Evolutionary conservation across 2,329 filamentous ascomycete genomes (phyloP).

Genomic region (Mariannaea elegans): DNA sequence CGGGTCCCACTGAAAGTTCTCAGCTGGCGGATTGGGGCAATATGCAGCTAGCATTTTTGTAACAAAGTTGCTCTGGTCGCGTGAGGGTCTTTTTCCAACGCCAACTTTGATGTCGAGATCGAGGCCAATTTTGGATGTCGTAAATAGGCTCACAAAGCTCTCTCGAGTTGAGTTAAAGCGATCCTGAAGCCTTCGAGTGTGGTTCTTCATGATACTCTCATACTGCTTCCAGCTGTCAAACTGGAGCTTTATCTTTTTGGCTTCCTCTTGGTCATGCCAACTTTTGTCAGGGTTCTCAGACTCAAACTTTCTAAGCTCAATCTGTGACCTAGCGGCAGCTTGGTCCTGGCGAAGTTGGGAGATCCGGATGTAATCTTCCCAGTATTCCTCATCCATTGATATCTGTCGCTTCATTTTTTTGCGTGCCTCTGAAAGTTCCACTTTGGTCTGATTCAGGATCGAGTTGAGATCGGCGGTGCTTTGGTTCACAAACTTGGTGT

Average conservation of each 20-base stretch:
- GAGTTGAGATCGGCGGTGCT: neutral
- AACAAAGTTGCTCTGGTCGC: neutral
- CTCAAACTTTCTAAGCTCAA: neutral
- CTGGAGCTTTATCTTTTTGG: neutral
- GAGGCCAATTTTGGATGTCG: neutral
- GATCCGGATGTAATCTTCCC: neutral
- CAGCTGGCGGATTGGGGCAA: neutral
- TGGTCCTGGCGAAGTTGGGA: neutral
- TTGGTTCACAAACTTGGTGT: neutral
- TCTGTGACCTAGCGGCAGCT: neutral
- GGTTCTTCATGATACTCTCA: neutral
- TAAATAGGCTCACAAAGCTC: neutral
- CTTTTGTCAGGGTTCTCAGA: neutral
- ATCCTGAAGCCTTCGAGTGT: neutral
- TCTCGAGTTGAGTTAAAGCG: neutral
- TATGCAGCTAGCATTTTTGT: constrained; percentile 2
- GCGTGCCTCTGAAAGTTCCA: neutral
- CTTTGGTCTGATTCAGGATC: neutral
- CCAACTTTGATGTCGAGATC: neutral
- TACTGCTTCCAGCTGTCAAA: neutral
- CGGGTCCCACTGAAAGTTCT: neutral
- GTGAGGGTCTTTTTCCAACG: neutral
- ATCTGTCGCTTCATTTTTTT: neutral
- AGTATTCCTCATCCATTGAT: neutral
- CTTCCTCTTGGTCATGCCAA: neutral